Evolutionary conservation across 2,329 filamentous ascomycete genomes (phyloP), one percentile per base, ranked within the genome.

Genomic region (Alternaria viburni): DNA sequence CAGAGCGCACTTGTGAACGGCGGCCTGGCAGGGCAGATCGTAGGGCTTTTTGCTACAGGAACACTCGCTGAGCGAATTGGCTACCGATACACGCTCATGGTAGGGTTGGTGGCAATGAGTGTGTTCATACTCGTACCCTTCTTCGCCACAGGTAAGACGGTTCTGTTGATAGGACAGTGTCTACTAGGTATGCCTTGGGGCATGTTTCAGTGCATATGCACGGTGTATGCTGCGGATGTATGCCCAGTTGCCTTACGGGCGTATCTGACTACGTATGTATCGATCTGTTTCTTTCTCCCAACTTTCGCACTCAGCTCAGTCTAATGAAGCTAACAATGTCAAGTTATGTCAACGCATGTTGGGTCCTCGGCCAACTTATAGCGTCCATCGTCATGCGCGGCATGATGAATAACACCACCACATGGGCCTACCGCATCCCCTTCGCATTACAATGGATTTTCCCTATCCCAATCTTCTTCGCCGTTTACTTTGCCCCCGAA

Each of bases 161-260:
- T 64, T 2, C 30, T 72, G 3, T 49, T 71, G 41, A 44, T 62
- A n/a, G 69, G 68, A 2, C 68, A 71, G 46, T 69, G 57, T 52
- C 17, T 69, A 21, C 47, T 69, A n/a, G 69, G 69, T n/a, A 47
- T 81, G 10, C 78, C 80, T 7, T 81, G 79, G 80, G 78, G 80
- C 15, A 74, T 82, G 13, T 83, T 82, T 62, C 79, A 70, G 46
- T 68, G 66, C 5, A 70, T 83, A 3, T 79, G 77, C n/a, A 79
- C 80, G 36, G 79, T 79, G 8, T 82, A 83, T 66, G 82, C 82
- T 6, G 81, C 81, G 8, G 85, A 86, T 73, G 88, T 92, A 57
- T 90, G 89, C 74, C 90, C 90, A 3, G 84, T 91, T 1, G 86
- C 88, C 41, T 84, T 92, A 55, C 86, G 90, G 60, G 89, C 80